Percentiles rank a stretch among this genome's conserved stretches.
phyloP scores from a whole-genome alignment of 129 eudicot genomes.

The Gnaphalium uliginosum region DNA sequence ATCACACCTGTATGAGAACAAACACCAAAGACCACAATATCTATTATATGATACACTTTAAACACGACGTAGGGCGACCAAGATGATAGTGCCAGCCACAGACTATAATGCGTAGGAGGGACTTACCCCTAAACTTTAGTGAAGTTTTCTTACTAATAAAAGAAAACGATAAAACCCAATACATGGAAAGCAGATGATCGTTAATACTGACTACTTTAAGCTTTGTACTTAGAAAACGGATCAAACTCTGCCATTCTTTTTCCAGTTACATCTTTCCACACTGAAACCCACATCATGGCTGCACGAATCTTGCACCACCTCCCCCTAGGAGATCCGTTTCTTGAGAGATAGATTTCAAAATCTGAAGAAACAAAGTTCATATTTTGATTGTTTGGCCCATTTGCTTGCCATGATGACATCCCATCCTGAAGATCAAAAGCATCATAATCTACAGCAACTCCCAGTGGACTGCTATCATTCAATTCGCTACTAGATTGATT shows the following conservation, averaged over 20 bases:
- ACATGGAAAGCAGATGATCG: background rate
- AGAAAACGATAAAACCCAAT: background rate
- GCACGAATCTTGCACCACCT: conserved; percentile 33
- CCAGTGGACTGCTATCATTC: conserved; percentile 14
- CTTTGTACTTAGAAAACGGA: conserved; percentile 2
- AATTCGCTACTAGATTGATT: conserved; percentile 17
- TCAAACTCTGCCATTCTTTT: conserved; percentile 18
- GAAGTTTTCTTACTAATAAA: background rate
- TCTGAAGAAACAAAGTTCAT: conserved; percentile 20
- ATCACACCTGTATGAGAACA: background rate
- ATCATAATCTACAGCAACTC: conserved; percentile 18
- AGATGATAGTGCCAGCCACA: conserved; percentile 23
- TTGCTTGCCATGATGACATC: conserved; percentile 20
- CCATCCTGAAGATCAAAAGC: conserved; percentile 28
- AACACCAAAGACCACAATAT: background rate
- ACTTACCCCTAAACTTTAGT: conserved; percentile 6
- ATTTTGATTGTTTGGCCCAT: conserved; percentile 18
- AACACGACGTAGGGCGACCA: conserved; percentile 20
- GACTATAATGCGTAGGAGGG: background rate
- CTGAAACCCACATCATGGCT: conserved; percentile 22
- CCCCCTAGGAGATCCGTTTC: conserved; percentile 26
- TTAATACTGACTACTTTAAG: background rate
- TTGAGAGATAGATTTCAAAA: conserved; percentile 19
- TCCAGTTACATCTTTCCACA: conserved; percentile 23
- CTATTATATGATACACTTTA: conserved; percentile 13